Conservation (phyloP, 257 asterid species). For the Thymus quinquecostatus region DNA sequence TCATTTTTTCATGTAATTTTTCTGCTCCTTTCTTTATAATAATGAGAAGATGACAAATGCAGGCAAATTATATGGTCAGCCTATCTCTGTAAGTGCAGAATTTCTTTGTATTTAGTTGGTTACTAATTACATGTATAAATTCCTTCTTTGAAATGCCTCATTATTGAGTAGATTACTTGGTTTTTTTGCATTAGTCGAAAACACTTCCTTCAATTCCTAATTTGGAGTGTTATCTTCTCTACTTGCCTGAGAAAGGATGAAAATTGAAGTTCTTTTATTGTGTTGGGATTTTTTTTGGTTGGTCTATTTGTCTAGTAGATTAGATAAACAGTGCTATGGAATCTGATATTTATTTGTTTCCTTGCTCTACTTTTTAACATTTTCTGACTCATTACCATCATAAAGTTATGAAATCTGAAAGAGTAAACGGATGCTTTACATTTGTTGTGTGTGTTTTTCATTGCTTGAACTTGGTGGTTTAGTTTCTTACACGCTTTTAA, state of each 20-base stretch:
- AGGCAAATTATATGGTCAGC: background rate
- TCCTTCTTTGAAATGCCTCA: background rate
- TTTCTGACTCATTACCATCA: conserved; percentile 9
- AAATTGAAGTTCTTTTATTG: too few species aligned
- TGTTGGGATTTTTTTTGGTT: too few species aligned
- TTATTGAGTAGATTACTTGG: background rate
- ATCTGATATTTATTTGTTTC: background rate
- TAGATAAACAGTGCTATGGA: background rate
- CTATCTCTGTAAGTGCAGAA: background rate
- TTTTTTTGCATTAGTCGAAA: background rate
- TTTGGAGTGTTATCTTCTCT: too few species aligned
- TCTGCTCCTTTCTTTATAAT: background rate
- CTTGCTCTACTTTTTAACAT: conserved; percentile 8
- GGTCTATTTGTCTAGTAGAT: too few species aligned
- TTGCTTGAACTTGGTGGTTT: conserved; percentile 23
- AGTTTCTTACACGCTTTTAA: conserved; percentile 20
- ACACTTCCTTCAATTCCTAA: background rate
- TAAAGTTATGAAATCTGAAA: background rate
- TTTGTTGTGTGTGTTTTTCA: conserved; percentile 4
- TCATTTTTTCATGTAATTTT: background rate
- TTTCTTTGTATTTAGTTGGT: background rate
- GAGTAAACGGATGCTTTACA: conserved; percentile 14
- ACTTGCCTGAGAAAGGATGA: too few species aligned
- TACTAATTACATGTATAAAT: conserved; percentile 4
- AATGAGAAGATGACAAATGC: background rate